Evolutionary conservation across 2,329 filamentous ascomycete genomes (phyloP), one percentile per base, ranked within the genome.

Genomic region (Tolypocladium cylindrosporum): DNA sequence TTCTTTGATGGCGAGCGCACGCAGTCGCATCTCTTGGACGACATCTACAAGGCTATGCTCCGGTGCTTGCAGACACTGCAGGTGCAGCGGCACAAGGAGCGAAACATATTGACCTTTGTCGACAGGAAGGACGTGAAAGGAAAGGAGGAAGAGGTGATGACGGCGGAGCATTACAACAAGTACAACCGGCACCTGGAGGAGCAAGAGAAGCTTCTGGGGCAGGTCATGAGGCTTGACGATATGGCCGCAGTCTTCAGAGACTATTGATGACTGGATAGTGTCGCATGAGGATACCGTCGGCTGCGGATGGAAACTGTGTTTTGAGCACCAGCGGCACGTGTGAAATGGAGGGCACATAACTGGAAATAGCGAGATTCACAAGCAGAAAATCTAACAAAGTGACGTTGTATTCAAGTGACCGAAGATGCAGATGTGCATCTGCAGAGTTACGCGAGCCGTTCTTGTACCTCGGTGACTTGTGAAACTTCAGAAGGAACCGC

Each of bases 11-110:
- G 82, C 13, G 84, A 91, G 52, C 83, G 89, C 53, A 87, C 88
- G 8, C 78, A 86, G 54, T 79, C 82, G 24, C 82, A 88, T 60
- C 75, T 96, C 1, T 74, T 96, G 13, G 88, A 96, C 61, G 87
- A 90, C 60, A 84, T 88, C 0, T 97, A 96, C 77, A 96, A 96
- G 71, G 83, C 87, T 36, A 96, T 97, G 89, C 81, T 91, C 19
- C 85, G 92, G 58, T 89, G 88, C 61, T 71, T 97, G 54, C 90
- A 96, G 70, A 87, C 91, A 31, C 81, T 95, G 31, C 83, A 86
- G 41, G 84, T 89, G 36, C 90, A 97, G 71, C 83, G 89, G 43
- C 81, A 83, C 55, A 85, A 85, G 62, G 83, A 90, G 59, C 82
- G 84, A 61, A 83, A 86, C 56, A 84, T 96, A 31, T 79, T 97